These are phyloP conservation scores for Eimeria sp. DNA, from an alignment of 169 alveolate species.

Conservation along the genomic window DNA sequence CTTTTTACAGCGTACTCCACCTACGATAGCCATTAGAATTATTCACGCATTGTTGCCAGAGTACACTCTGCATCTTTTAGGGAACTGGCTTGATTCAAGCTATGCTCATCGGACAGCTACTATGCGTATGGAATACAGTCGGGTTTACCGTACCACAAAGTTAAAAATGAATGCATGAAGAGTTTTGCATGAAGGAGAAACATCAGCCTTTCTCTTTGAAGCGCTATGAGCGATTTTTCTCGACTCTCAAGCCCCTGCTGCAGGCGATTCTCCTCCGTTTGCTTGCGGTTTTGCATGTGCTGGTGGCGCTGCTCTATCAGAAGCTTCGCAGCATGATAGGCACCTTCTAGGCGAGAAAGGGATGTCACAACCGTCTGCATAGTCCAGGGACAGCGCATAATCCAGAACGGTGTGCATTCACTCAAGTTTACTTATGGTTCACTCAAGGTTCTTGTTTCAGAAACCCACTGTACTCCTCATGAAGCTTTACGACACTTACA, in stretches of 20 bases:
- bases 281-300: slow-evolving; percentile 6
- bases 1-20: neutral
- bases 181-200: slow-evolving; percentile 52
- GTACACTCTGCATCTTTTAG: neutral
- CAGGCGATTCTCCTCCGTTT: neutral
- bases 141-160: slow-evolving; percentile 41
- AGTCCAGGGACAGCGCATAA: neutral
- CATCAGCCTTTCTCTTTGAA: slow-evolving; percentile 47
- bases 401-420: neutral
- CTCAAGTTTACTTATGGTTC: neutral
- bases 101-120: neutral
- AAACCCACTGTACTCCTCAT: neutral
- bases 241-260: neutral
- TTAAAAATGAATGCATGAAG: slow-evolving; percentile 53
- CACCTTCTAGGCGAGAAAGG: slow-evolving; percentile 60
- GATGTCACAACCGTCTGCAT: slow-evolving; percentile 57
- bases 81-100: neutral
- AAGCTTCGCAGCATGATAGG: slow-evolving; percentile 63
- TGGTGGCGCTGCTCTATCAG: slow-evolving; percentile 59
- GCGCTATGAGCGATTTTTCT: slow-evolving; percentile 1
- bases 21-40: neutral
- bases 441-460: neutral
- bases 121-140: neutral
- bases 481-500: slow-evolving; percentile 13
- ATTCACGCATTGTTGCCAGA: neutral